Base-by-base conservation (phyloP, 352 stramenopile species). In the Phytophthora cajani region DNA sequence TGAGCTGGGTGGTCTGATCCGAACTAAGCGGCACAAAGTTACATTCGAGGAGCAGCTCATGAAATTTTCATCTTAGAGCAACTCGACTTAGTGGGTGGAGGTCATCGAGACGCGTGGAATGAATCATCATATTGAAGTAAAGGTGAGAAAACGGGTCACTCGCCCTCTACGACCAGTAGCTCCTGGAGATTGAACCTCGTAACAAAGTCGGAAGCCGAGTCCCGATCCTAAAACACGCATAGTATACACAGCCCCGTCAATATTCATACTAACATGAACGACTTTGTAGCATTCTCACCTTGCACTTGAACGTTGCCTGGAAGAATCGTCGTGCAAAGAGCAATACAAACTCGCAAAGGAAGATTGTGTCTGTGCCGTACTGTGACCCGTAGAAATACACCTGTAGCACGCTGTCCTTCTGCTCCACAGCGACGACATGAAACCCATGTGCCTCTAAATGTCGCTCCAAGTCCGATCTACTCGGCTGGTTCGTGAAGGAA, bases 291-390 rank as follows among this genome's bases (percentile, higher is more conserved):
- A 42, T 44, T 49, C 17, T 32, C 68, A 92, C 87, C 81, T 84
- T 78, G 82, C 85, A 92, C 53, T 94, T 94, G 73, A 94, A 94
- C 1, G 85, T 93, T 21, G 85, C 83, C 56, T 93, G 85, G 74
- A 94, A 94, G 69, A 92, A 94, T n/a, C 77, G 76, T 2, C 87
- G 75, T 32, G 82, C 71, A 59, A 80, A 90, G 21, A 94, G 78
- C 47, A 94, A 71, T 27, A 94, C 82, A 51, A 94, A 94, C 71
- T 94, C 87, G 54, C 82, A 87, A 17, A 93, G 65, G 54, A 94
- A 94, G 56, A 82, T 58, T 0, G 72, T 63, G 70, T 85, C 76
- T 7, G 65, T 77, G 30, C 74, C 80, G 62, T 80, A 66, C 58
- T 90, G 81, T 9, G 70, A 74, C 9, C 71, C 82, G 68, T 89